Base-by-base conservation (phyloP, 768 basidiomycete species). In the Hemileccinum impolitum region DNA sequence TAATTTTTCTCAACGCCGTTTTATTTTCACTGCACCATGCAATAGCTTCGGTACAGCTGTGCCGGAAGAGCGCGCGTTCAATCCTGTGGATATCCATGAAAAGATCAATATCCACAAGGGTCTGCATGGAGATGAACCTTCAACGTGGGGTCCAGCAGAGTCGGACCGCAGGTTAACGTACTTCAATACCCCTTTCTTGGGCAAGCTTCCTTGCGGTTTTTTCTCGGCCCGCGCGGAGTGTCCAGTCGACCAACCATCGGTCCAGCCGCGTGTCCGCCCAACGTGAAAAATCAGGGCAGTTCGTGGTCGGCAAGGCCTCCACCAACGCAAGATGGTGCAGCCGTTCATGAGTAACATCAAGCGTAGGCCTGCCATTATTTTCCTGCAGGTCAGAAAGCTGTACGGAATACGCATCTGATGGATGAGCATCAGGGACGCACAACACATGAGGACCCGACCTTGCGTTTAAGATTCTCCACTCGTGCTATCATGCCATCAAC, bases 21-120 rank as follows among this genome's bases (percentile, higher is more conserved):
- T 94, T 87, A 70, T 99, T 97, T 75, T 99, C 96, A 53, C 83
- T 93, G 59, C 94, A 97, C 95, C 95, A 99, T 17, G 82, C 77
- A 39, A 99, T 74, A 13, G 95, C 95, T 68, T 96, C 93, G 6
- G 85, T 76, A 56, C 93, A 94, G 53, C 85, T 88, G 52, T 88
- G 83, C 25, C 72, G 72, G 6, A 74, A 66, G 35, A 99, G 76
- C 0, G 91, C 93, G 9, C 76, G 73, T 67, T 96, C 93, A 56
- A 98, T 94, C 50, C 87, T 80, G 31, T 77, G 79, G 43, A 97
- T 90, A 52, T 96, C 93, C 54, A 81, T 83, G 68, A 96, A 97
- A 17, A 97, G 75, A 46, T 94, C 90, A 38, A 94, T 84, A 63
- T 97, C 94, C 26, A 94, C 92, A 4, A 95, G 76, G 34, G 80